Evolutionary conservation across 257 asterid genomes (phyloP).

Genomic region (Solanum lycopersicoides): DNA sequence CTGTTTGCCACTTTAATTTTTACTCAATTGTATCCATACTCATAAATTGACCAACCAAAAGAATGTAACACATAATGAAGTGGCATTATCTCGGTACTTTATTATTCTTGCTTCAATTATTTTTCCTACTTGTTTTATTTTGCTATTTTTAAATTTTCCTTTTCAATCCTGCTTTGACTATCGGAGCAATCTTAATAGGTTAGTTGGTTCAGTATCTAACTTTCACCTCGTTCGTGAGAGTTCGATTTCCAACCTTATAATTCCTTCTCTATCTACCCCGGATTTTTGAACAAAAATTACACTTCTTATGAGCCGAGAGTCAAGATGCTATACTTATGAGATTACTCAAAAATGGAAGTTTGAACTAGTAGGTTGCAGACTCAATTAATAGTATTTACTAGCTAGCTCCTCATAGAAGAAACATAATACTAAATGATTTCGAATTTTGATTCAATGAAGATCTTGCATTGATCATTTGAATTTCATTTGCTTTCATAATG

Average conservation of each 20-base stretch:
- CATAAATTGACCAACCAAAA: neutral
- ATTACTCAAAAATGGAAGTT: neutral
- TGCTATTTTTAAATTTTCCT: neutral
- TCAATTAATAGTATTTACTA: neutral
- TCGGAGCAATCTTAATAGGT: too few species aligned
- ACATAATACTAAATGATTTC: neutral
- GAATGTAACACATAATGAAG: neutral
- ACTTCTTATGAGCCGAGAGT: too few species aligned
- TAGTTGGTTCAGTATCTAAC: too few species aligned
- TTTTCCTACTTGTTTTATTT: neutral
- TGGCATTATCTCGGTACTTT: neutral
- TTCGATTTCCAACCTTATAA: too few species aligned
- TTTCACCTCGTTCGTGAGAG: fast-evolving
- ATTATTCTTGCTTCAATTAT: neutral
- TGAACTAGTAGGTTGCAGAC: neutral
- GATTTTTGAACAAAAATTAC: too few species aligned
- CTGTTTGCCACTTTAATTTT: neutral
- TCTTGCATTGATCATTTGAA: neutral
- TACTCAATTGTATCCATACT: neutral
- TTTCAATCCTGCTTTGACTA: neutral
- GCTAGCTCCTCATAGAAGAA: neutral
- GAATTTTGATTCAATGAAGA: neutral
- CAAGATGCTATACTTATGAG: too few species aligned
- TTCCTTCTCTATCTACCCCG: too few species aligned
- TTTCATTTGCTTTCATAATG: neutral